phyloP scores from a whole-genome alignment of 2,329 filamentous ascomycete genomes.

The Aspergillus vadensis region DNA sequence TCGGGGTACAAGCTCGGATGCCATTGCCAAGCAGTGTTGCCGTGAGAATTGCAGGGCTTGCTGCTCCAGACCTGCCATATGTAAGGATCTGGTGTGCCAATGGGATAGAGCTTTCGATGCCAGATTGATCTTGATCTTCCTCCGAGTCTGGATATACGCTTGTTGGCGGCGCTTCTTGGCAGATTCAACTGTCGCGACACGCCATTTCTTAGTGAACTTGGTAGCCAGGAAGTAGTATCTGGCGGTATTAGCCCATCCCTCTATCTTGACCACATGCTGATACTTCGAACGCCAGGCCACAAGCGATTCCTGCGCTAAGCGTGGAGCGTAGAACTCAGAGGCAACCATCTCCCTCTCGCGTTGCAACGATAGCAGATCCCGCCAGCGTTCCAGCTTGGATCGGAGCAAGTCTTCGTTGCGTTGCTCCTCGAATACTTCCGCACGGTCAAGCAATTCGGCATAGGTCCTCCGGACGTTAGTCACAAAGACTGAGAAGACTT shows the following conservation, averaged over 20 bases:
- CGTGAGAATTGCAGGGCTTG: slow-evolving; percentile 43
- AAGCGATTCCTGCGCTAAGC: slow-evolving; percentile 44
- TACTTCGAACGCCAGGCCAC: slow-evolving; percentile 40
- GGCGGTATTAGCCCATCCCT: slow-evolving; percentile 57
- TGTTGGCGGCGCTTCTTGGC: slow-evolving; percentile 57
- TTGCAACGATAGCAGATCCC: slow-evolving; percentile 40
- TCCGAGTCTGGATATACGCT: slow-evolving; percentile 57
- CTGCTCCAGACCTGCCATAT: slow-evolving; percentile 40
- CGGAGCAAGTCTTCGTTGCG: slow-evolving; percentile 37
- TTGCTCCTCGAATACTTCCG: slow-evolving; percentile 37
- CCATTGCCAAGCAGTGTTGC: slow-evolving; percentile 36
- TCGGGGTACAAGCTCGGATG: slow-evolving; percentile 39
- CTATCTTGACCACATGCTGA: slow-evolving; percentile 50
- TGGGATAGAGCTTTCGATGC: slow-evolving; percentile 46
- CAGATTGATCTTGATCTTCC: slow-evolving; percentile 57
- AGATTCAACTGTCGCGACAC: slow-evolving; percentile 51
- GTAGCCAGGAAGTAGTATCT: slow-evolving; percentile 59
- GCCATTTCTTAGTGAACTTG: slow-evolving; percentile 55
- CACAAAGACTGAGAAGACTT: slow-evolving; percentile 44
- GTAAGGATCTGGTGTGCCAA: slow-evolving; percentile 41
- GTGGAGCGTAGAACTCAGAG: slow-evolving; percentile 47
- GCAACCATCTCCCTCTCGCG: slow-evolving; percentile 45
- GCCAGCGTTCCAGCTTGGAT: slow-evolving; percentile 42
- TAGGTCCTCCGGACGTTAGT: slow-evolving; percentile 42
- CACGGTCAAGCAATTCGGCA: slow-evolving; percentile 39